Evolutionary conservation across 2,329 filamentous ascomycete species (phyloP).

Genomic region (Cercospora nicotianae): DNA sequence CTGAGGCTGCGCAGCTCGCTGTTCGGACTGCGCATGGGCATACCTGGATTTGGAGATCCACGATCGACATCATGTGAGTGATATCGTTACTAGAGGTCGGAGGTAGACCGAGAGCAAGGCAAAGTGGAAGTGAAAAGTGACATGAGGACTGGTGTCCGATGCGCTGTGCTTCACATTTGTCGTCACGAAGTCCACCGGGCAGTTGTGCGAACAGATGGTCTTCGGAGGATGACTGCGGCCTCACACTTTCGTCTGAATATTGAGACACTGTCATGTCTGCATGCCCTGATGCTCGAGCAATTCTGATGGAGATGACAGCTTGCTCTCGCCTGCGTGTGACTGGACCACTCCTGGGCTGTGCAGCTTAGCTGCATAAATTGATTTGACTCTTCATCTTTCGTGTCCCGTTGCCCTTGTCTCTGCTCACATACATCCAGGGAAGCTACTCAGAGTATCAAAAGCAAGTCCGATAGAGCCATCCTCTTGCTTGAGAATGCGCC

Average conservation of each 20-base stretch:
- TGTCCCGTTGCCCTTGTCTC: too few species aligned
- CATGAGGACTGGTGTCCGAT: neutral
- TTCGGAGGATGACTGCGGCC: neutral
- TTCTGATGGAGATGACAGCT: neutral
- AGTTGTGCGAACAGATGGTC: neutral
- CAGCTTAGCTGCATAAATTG: too few species aligned
- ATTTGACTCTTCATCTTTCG: too few species aligned
- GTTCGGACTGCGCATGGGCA: neutral
- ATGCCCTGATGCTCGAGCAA: neutral
- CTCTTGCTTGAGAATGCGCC: neutral
- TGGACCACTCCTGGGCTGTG: neutral
- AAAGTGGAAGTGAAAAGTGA: neutral
- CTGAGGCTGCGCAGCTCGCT: neutral
- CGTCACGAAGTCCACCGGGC: neutral
- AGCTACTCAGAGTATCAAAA: neutral
- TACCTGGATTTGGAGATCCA: neutral
- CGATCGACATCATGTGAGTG: neutral
- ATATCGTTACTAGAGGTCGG: neutral
- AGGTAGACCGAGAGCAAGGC: neutral
- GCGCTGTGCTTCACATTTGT: neutral
- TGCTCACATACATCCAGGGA: too few species aligned
- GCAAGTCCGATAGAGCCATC: neutral
- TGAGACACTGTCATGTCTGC: neutral
- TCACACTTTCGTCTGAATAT: neutral
- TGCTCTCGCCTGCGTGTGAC: neutral